Evolutionary conservation across 1,284 basidiomycete species (phyloP), one percentile per base, ranked within the genome.

Genomic region (Puccinia horiana): DNA sequence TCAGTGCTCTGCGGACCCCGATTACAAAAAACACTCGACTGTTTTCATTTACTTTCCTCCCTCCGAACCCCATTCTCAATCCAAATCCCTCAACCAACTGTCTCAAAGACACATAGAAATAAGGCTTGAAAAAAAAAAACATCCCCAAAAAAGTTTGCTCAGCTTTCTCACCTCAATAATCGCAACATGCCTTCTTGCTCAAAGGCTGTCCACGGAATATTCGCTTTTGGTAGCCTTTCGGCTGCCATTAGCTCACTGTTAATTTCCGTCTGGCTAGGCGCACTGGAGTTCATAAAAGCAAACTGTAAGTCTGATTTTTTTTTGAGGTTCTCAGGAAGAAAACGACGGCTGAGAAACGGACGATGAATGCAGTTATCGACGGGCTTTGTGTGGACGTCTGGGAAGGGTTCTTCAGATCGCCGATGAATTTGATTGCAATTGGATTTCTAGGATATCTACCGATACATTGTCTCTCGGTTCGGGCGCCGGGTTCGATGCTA

Each of bases 351-450:
- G n/a, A 44, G 16, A 44, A 44, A 44, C 42, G 49, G 14, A 9
- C 29, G 58, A 32, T 35, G 58, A 61, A 61, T 40, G 35, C 42
- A 79, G 77, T 54, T 44, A 69, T 79, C 18, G 49, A 79, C 20
- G 77, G 77, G 6, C 54, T 79, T 0, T 79, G 63, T 26, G 65
- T 47, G 37, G 77, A 79, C 54, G 77, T 79, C 14, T 79, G 77
- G 77, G 65, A 70, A 2, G 77, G 77, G 32, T 79, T 79, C 26
- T 79, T 79, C 49, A 52, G 47, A 40, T 79, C 77, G 37, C 65
- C 77, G 0, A 12, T 20, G 35, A 79, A 79, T 23, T 52, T 79
- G n/a, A 37, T 70, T 9, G 77, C 63, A 23, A 69, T 79, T 8
- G 20, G 29, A 9, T 79, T 79, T 23, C 52, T 79, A 8, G n/a